Evolutionary conservation across 768 basidiomycete genomes (phyloP).

Genomic region (Psilocybe subaeruginosa): DNA sequence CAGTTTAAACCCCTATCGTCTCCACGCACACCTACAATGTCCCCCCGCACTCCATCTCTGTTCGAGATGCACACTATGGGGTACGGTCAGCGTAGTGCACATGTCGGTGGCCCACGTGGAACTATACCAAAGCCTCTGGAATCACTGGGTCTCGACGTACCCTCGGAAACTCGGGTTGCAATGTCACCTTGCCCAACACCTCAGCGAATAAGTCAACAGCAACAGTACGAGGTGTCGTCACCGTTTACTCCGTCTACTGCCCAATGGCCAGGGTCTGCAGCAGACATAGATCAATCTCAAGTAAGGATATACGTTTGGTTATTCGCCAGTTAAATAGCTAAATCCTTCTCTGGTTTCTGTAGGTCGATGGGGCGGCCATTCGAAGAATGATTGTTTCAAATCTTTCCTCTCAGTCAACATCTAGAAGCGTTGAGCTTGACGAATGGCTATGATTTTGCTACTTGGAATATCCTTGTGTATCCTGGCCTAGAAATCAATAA

Average conservation of each 20-base stretch:
- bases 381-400: slow-evolving; percentile 41
- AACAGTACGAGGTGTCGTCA: slow-evolving; percentile 5
- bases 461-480: neutral
- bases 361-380: slow-evolving; percentile 33
- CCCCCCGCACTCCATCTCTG: slow-evolving; percentile 30
- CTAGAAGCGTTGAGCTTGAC: slow-evolving; percentile 14
- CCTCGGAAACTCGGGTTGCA: neutral
- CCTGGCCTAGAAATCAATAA: neutral
- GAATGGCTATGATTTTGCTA: slow-evolving; percentile 13
- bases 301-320: neutral
- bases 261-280: slow-evolving; percentile 22
- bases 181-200: slow-evolving; percentile 17
- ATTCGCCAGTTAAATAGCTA: neutral
- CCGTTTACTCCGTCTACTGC: slow-evolving; percentile 20
- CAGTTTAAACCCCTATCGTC: slow-evolving; percentile 27
- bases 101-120: slow-evolving; percentile 21
- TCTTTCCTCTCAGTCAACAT: slow-evolving; percentile 17
- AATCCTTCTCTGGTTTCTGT: neutral
- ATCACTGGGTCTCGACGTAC: neutral
- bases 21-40: slow-evolving; percentile 24
- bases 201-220: neutral
- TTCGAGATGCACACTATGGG: slow-evolving; percentile 34
- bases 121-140: slow-evolving; percentile 4
- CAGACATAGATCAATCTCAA: slow-evolving; percentile 11
- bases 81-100: slow-evolving; percentile 25